Conservation (phyloP, 2,329 filamentous ascomycete genomes). For the Bertia moriformis region DNA sequence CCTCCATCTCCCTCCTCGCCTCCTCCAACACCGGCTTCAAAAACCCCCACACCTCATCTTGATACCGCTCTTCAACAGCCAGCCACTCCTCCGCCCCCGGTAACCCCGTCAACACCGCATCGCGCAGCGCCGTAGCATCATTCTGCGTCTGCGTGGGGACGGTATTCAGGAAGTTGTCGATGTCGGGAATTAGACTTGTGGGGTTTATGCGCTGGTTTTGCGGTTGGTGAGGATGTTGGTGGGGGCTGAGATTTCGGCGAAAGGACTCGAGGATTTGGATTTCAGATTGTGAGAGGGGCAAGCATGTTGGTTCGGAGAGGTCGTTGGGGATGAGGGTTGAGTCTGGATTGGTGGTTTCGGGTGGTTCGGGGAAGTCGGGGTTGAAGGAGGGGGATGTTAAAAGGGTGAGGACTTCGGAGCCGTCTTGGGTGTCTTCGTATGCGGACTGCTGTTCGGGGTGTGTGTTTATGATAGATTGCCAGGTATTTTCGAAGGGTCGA, state of each 20-base stretch:
- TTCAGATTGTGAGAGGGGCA: background rate
- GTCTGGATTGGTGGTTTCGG: background rate
- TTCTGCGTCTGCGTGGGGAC: background rate
- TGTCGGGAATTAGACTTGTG: background rate
- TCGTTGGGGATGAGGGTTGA: background rate
- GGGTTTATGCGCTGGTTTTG: background rate
- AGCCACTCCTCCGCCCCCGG: background rate
- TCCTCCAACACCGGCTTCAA: background rate
- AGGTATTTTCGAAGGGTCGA: no score
- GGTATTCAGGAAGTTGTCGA: background rate
- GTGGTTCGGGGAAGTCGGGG: background rate
- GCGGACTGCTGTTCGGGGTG: no score
- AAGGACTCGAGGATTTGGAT: slow-evolving; percentile 1
- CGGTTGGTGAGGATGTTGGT: background rate
- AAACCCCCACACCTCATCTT: slow-evolving; percentile 1
- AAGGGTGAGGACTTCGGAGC: background rate
- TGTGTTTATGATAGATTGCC: no score
- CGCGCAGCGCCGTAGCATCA: background rate
- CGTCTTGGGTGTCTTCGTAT: no score
- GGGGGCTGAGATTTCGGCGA: background rate
- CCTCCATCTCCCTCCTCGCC: background rate
- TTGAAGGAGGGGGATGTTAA: background rate
- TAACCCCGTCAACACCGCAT: background rate
- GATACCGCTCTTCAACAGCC: background rate
- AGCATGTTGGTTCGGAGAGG: background rate